These are phyloP conservation scores for Tagetes erecta DNA, from an alignment of 129 eudicot genomes.

Conservation along the genomic window DNA sequence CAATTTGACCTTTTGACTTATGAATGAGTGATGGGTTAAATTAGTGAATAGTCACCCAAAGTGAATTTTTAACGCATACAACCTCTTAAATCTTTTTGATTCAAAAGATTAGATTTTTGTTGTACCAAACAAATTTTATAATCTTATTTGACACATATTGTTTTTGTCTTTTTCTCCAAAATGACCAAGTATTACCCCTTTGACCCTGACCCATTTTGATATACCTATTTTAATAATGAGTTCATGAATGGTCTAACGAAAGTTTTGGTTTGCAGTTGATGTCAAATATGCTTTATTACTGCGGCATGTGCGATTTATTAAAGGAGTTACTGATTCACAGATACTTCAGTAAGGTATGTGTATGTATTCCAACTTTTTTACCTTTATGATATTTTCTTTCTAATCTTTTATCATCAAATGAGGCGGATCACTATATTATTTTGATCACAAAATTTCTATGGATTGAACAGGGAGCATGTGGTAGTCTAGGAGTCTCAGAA, in stretches of 20 bases:
- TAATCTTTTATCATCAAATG: background rate
- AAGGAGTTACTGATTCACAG: constrained; percentile 78
- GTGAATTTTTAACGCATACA: background rate
- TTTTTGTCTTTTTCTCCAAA: no score
- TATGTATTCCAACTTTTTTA: background rate
- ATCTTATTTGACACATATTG: background rate
- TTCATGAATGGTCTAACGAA: constrained; percentile 1
- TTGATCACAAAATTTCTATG: constrained; percentile 21
- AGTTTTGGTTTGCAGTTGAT: constrained; percentile 55
- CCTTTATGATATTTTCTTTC: background rate
- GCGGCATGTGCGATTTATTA: constrained; percentile 71
- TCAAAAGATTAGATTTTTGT: background rate
- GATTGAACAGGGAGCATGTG: constrained; percentile 74
- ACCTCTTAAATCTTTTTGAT: background rate
- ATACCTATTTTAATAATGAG: background rate
- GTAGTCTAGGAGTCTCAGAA: constrained; percentile 72
- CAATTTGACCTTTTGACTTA: background rate
- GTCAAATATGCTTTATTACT: constrained; percentile 75
- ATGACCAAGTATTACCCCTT: background rate
- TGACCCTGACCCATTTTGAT: background rate
- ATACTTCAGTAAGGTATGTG: constrained; percentile 91
- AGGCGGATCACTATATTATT: background rate
- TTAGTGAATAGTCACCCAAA: background rate
- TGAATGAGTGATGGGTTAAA: background rate
- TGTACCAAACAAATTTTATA: background rate